Evolutionary conservation across 345 rosid genomes (phyloP).

Genomic region (Citrus reticulata): DNA sequence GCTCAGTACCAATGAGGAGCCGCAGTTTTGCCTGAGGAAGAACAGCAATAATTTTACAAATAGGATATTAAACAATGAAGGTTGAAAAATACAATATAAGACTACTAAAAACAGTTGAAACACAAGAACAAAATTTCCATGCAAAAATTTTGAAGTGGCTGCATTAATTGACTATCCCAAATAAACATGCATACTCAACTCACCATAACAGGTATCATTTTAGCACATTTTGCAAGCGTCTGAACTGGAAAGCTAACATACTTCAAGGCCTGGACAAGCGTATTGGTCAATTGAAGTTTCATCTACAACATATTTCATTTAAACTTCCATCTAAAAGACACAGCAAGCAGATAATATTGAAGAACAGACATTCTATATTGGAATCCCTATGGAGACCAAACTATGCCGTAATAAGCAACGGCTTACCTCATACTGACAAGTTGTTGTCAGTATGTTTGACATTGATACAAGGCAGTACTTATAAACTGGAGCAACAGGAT

Average conservation of each 20-base stretch:
- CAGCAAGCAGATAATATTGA: neutral
- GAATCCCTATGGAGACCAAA: neutral
- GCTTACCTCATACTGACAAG: conserved; percentile 93
- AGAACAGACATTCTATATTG: neutral
- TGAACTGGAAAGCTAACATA: conserved; percentile 96
- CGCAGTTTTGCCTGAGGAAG: neutral
- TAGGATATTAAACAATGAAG: neutral
- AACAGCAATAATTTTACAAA: neutral
- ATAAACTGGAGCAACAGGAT: conserved; percentile 90
- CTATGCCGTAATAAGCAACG: neutral
- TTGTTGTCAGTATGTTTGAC: conserved; percentile 80
- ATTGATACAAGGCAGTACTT: conserved; percentile 76
- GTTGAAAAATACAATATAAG: neutral
- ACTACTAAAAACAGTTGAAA: neutral
- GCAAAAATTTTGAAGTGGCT: neutral
- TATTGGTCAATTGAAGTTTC: conserved; percentile 8
- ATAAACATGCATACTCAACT: conserved; percentile 17
- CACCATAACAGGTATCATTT: conserved; percentile 99
- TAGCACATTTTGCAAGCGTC: conserved; percentile 93
- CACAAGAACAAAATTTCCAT: neutral
- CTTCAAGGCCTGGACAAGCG: conserved; percentile 73
- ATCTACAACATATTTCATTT: conserved; percentile 2
- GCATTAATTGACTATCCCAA: neutral
- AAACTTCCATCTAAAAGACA: neutral
- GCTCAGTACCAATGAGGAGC: neutral